Evolutionary conservation across 2,329 filamentous ascomycete species (phyloP), one percentile per base, ranked within the genome.

Genomic region (Lomentospora prolificans): DNA sequence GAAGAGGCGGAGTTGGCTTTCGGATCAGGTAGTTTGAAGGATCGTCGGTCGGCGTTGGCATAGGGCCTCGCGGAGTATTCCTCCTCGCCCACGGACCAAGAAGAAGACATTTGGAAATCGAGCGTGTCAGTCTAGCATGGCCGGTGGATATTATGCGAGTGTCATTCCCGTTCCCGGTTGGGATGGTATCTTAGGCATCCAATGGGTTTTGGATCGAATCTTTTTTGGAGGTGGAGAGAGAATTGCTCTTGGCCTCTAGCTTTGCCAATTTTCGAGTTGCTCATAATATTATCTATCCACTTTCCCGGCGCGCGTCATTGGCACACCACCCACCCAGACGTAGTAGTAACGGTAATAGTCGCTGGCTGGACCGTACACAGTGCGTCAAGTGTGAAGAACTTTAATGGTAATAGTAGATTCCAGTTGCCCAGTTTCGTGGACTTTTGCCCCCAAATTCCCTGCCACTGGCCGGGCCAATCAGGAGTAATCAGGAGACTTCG

Each of bases 51-150:
- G 41, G 53, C 27, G 17, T 50, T 55, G 53, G 50, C 53, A 41
- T 55, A 55, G 53, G 53, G 53, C 53, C 53, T 31, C n/a, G 53
- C 41, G 53, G 53, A 55, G 25, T 50, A 55, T 28, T 55, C 39
- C 53, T 55, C 53, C 19, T 55, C 53, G 53, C 27, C 53, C 8
- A 50, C 6, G 25, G 53, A 22, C 53, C 53, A 55, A 5, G 53
- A 55, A 24, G 53, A 55, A 19, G 53, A 31, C 53, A 55, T 55
- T 50, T 30, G 4, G 25, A n/a, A 31, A 51, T 28, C 50, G 28
- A 33, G 7, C n/a, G n/a, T n/a, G 22, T 14, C 25, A 24, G 19
- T 53, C 24, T 54, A 24, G 46, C 52, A 54, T 39, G 33, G 4
- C 14, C 10, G 50, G 30, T 6, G 12, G 6, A 33, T 19, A 25